Base-by-base conservation (phyloP, 2,329 filamentous ascomycete genomes). In the Aspergillus quadrilineatus region DNA sequence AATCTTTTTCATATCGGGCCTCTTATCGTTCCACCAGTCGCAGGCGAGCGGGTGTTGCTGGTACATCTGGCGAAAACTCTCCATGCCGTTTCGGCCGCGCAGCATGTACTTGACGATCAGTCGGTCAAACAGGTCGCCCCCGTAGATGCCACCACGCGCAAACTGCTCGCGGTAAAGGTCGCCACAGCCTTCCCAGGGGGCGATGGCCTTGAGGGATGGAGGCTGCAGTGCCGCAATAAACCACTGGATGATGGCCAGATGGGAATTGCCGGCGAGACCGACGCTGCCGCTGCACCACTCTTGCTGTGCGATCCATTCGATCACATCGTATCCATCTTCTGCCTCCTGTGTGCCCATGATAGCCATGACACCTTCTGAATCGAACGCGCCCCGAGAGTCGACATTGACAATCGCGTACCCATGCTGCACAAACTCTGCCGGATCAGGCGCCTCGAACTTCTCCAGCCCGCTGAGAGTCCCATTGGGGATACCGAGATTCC, bases 271-370 rank as follows among this genome's bases (percentile, higher is more conserved):
- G 1, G 73, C 73, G 64, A 79, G 69, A 15, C 73, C 75, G 6
- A 79, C 66, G 6, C 63, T 66, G 10, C 77, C 76, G 50, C 75
- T 79, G 57, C 75, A 77, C 78, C 77, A 80, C 1, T 63, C 56
- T 60, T 74, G 65, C 32, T 70, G 61, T 1, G 76, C 76, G 47
- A 78, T 61, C 26, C 62, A 66, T 59, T 79, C 76, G n/a, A 80
- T 69, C 0, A 74, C 70, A 60, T 80, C 77, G 56, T 78, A 76
- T 10, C 75, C 73, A 55, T 79, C 77, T 53, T 77, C 70, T 10
- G 67, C 75, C 15, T 78, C 76, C 58, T 77, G 75, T 1, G 68
- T 67, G 7, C 76, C 75, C 67, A 76, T 73, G 12, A 76, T 65
- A 0, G 60, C 62, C n/a, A 76, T 66, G 2, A 34, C 15, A 0